Conservation (phyloP, 73 alveolate genomes). For the Paramecium primaurelia region DNA sequence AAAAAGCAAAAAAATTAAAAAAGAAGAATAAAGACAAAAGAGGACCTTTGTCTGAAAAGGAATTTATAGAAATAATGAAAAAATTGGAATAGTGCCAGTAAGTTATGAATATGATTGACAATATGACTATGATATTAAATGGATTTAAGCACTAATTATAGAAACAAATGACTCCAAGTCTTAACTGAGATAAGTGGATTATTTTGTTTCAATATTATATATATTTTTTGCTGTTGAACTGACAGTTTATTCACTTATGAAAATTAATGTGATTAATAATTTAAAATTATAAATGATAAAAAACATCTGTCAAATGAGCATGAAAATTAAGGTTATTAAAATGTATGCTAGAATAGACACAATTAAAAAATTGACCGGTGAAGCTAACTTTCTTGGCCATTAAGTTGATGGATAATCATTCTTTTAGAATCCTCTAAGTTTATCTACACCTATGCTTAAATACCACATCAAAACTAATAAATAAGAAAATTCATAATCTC, state of each 20-base stretch:
- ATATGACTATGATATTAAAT: background rate
- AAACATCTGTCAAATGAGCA: background rate
- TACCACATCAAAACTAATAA: background rate
- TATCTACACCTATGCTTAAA: background rate
- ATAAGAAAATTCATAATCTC: background rate
- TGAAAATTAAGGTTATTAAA: background rate
- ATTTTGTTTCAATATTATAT: background rate
- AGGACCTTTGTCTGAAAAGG: background rate
- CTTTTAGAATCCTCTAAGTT: background rate
- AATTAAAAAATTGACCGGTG: background rate
- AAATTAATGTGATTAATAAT: background rate
- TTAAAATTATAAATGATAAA: background rate
- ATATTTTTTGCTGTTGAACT: background rate
- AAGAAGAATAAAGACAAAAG: background rate
- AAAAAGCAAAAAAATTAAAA: background rate
- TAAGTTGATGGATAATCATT: background rate
- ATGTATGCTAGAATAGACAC: background rate
- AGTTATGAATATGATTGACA: background rate
- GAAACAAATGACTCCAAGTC: background rate
- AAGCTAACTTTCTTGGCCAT: slow-evolving; percentile 16
- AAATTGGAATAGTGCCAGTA: slow-evolving; percentile 1
- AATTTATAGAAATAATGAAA: background rate
- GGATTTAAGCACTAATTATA: background rate
- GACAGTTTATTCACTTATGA: background rate
- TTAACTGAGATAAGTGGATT: background rate